A percentile compares a stretch with the other conserved stretches of the same genome.
These are phyloP conservation scores for Ammopiptanthus mongolicus DNA, from an alignment of 306 rosid genomes.

Conservation along the genomic window DNA sequence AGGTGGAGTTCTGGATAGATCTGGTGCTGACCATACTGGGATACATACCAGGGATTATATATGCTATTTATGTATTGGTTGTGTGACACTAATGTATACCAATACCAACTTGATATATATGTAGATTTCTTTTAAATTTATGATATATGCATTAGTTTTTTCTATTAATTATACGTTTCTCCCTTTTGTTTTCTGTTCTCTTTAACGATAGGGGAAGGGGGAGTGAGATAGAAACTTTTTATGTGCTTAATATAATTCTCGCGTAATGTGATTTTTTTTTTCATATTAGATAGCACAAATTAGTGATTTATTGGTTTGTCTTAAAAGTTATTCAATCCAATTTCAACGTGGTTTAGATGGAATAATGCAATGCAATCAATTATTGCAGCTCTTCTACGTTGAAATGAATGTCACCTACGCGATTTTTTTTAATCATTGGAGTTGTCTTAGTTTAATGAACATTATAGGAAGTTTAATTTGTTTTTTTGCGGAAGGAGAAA, in stretches of 20 bases:
- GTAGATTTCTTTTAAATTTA: background rate
- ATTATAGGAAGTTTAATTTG: too few relatives aligned
- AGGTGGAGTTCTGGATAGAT: slow-evolving; percentile 69
- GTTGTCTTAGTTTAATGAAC: too few relatives aligned
- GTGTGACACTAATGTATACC: slow-evolving; percentile 27
- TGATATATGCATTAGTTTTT: background rate
- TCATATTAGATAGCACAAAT: background rate
- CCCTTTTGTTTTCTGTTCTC: background rate
- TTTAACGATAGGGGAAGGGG: too few relatives aligned
- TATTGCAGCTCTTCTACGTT: too few relatives aligned
- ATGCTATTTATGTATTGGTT: slow-evolving; percentile 60
- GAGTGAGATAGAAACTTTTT: background rate
- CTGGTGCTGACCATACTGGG: slow-evolving; percentile 56
- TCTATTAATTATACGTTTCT: background rate
- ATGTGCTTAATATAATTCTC: background rate
- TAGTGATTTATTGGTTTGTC: background rate
- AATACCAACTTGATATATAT: background rate
- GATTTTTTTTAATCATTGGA: too few relatives aligned
- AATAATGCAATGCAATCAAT: too few relatives aligned
- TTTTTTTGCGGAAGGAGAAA: too few relatives aligned
- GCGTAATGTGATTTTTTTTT: background rate
- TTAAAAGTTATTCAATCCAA: background rate
- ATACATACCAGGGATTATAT: slow-evolving; percentile 68
- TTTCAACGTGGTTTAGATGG: background rate
- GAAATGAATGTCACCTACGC: too few relatives aligned